Conservation (phyloP, 2,329 filamentous ascomycete genomes). For the Colletotrichum sp. region DNA sequence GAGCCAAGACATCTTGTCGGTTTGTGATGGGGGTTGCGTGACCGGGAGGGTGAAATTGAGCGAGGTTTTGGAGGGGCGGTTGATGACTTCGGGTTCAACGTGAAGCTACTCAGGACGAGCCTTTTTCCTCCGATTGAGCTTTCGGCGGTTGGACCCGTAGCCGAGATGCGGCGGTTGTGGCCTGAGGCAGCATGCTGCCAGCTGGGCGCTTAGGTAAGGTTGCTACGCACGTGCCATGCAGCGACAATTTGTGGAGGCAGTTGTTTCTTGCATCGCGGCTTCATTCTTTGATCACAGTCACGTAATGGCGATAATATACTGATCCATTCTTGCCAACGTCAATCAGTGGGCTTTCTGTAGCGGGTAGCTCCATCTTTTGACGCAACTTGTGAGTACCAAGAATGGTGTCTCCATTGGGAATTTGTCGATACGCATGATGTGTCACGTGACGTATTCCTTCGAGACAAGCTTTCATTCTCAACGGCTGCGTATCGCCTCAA, state of each 20-base stretch:
- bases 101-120: conserved; percentile 42
- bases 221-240: background rate
- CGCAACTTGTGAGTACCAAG: background rate
- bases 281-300: background rate
- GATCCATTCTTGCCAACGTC: background rate
- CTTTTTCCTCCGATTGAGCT: conserved; percentile 39
- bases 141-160: conserved; percentile 38
- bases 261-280: background rate
- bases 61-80: conserved; percentile 33
- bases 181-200: conserved; percentile 28
- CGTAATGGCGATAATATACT: background rate
- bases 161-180: conserved; percentile 27
- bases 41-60: conserved; percentile 36
- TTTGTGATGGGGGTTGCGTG: conserved; percentile 35
- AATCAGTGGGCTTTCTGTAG: background rate
- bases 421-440: background rate
- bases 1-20: conserved; percentile 75
- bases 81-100: conserved; percentile 32
- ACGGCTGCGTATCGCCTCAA: background rate
- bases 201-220: background rate
- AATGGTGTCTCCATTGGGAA: background rate
- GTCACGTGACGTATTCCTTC: background rate
- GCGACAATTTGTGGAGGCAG: background rate
- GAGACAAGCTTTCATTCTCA: background rate
- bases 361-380: background rate